Evolutionary conservation across 2,329 filamentous ascomycete genomes (phyloP), one percentile per base, ranked within the genome.

Genomic region (Sporothrix brasiliensis): DNA sequence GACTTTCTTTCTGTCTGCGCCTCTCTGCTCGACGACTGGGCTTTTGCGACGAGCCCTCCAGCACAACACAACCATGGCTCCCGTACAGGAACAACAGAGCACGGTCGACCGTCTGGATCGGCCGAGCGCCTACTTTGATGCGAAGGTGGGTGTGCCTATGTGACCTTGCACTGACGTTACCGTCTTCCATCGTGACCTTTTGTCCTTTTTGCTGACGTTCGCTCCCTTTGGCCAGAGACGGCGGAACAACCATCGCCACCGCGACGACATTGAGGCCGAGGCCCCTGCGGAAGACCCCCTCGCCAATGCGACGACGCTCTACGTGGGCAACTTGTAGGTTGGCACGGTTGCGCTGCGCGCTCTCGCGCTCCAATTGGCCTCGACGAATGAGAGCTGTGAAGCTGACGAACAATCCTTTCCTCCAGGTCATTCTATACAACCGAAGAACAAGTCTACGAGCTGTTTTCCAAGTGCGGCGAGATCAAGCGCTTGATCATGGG

Each of bases 401-500:
- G n/a, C 4, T 16, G 13, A 50, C 24, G 30, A 13, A 41, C n/a
- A 14, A 2, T 44, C 11, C 5, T 1, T 16, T 44, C 3, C 75
- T 16, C 3, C 75, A 93, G 92, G 69, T 97, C 94, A 53, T 97
- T 97, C 83, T 97, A 97, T 85, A 99, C 95, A 30, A 99, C 95
- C 70, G 95, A 99, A 80, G 95, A 99, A 82, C 95, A 99, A 80
- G 97, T 99, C 72, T 94, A 98, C 81, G 94, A 98, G 81, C 88
- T 97, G 63, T 97, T 97, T 80, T 89, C 91, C 72, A 97, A 97
- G 85, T 94, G 93, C 81, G 95, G 95, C 77, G 95, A 98, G 83
- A 97, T 99, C 82, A 99, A 99, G 83, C 92, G 95, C 39, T 88
- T 99, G 63, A 89, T 99, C 74, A 99, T 99, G 95, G 95, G 95